Base-by-base conservation (phyloP, 345 rosid species). In the Eucalyptus curtisii region DNA sequence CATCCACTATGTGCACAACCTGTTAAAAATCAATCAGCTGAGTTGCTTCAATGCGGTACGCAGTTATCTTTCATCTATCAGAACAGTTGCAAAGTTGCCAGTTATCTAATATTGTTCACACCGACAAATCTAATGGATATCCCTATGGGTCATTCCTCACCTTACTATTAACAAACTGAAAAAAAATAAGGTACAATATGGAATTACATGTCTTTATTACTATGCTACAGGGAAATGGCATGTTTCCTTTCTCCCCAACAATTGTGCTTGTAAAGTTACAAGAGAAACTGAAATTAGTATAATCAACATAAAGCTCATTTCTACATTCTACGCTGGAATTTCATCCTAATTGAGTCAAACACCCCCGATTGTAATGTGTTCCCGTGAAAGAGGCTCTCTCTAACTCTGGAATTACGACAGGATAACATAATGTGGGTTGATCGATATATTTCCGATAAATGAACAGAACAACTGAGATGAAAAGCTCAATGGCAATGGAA, bases 1-100 rank as follows among this genome's bases (percentile, higher is more conserved):
- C 91, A 91, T 98, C 98, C 82, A 98, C 98, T 82, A 98, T 95
- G 90, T 97, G 99, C 89, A 98, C 99, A 85, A 97, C 97, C 99
- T 95, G 92, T 66, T 91, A 88, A 89, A 76, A 55, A 55, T 40
- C 44, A n/a, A 31, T 37, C 59, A 44, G 42, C 40, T 80, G 12
- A 45, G 53, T 84, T 17, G 13, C 86, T 88, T 71, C n/a, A 31
- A n/a, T 45, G 31, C 37, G 4, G 53, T 16, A 84, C n/a, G 47
- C 53, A 27, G 86, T 25, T 27, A 37, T 47, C 86, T n/a, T 68
- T 68, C 42, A 68, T 68, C 80, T 5, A 68, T 68, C 44, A 68
- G 24, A 68, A 37, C 80, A 68, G 80, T 68, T 7, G 7, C 80
- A 68, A 33, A 68, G 20, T 68, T 68, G 80, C 42, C 53, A 47